These are phyloP conservation scores for Daedaleopsis nitida DNA, from an alignment of 768 basidiomycete genomes.

Conservation along the genomic window DNA sequence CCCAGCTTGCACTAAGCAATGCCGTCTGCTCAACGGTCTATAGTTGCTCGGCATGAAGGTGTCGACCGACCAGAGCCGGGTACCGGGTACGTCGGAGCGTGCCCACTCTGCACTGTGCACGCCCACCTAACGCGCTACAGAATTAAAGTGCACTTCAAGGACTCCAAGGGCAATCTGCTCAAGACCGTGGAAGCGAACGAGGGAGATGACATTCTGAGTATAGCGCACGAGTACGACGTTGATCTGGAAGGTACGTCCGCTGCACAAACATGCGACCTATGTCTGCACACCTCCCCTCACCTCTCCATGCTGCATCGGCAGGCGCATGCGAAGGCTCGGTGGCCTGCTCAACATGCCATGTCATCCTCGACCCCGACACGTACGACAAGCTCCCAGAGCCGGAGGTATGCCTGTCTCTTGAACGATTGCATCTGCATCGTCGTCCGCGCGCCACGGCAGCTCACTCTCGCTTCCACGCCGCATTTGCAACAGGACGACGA, in stretches of 20 bases:
- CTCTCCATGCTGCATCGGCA: conserved; percentile 31
- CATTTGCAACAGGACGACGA: conserved; percentile 81
- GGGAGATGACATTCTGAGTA: conserved; percentile 87
- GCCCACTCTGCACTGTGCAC: background rate
- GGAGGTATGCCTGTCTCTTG: conserved; percentile 38
- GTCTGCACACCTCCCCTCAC: background rate
- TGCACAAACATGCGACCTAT: background rate
- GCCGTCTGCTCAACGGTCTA: background rate
- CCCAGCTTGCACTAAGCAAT: background rate
- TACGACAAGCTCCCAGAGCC: conserved; percentile 92
- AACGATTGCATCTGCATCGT: too few species aligned
- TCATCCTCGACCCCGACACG: conserved; percentile 78
- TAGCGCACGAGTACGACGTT: conserved; percentile 95
- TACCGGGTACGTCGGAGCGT: conserved; percentile 53
- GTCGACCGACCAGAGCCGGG: conserved; percentile 66
- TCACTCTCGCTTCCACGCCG: background rate
- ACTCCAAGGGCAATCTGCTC: conserved; percentile 79
- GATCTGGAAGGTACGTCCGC: conserved; percentile 82
- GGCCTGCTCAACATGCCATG: conserved; percentile 97
- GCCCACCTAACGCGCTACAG: conserved; percentile 40
- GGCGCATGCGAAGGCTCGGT: conserved; percentile 97
- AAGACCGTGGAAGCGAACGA: conserved; percentile 92
- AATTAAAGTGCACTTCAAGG: conserved; percentile 88
- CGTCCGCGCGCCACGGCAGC: background rate
- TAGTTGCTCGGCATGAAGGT: conserved; percentile 46